Evolutionary conservation across 805 yeast species (phyloP).

Genomic region (Candida dajiaensis): DNA sequence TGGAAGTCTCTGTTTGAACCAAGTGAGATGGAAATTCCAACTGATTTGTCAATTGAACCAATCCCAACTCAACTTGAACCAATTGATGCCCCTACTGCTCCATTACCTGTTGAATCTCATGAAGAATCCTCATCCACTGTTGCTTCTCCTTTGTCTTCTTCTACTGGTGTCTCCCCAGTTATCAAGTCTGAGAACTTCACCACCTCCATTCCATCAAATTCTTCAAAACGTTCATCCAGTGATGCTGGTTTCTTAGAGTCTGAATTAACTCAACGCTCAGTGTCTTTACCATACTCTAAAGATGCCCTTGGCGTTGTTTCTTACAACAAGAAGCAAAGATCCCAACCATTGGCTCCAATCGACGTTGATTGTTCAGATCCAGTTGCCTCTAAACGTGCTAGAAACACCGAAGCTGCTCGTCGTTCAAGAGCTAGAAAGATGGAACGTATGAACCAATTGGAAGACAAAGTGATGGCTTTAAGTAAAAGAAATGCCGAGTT

Average conservation of each 20-base stretch:
- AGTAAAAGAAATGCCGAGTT: conserved; percentile 52
- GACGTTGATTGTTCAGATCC: conserved; percentile 54
- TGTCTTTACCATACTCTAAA: background rate
- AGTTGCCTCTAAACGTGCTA: conserved; percentile 81
- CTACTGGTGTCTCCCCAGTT: conserved; percentile 3
- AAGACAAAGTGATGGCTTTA: conserved; percentile 65
- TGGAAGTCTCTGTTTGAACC: conserved; percentile 62
- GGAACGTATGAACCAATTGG: conserved; percentile 82
- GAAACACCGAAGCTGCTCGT: conserved; percentile 94
- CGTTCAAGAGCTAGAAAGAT: conserved; percentile 90
- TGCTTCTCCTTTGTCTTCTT: background rate
- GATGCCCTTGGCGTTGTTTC: conserved; percentile 3
- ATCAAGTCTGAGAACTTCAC: conserved; percentile 3
- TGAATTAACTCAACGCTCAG: background rate
- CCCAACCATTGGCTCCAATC: conserved; percentile 67
- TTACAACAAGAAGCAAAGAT: conserved; percentile 73
- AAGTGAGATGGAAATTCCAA: conserved; percentile 23
- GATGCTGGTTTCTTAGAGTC: conserved; percentile 18
- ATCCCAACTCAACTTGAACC: conserved; percentile 1
- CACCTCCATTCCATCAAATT: conserved; percentile 1
- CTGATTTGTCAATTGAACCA: conserved; percentile 22
- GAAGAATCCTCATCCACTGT: conserved; percentile 6
- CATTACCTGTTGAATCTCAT: background rate
- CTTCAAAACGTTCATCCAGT: conserved; percentile 18
- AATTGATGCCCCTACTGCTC: background rate